Percentiles rank a stretch among this genome's conserved stretches.
These are phyloP conservation scores for Apiospora marii DNA, from an alignment of 2,329 filamentous ascomycete species.

Conservation along the genomic window DNA sequence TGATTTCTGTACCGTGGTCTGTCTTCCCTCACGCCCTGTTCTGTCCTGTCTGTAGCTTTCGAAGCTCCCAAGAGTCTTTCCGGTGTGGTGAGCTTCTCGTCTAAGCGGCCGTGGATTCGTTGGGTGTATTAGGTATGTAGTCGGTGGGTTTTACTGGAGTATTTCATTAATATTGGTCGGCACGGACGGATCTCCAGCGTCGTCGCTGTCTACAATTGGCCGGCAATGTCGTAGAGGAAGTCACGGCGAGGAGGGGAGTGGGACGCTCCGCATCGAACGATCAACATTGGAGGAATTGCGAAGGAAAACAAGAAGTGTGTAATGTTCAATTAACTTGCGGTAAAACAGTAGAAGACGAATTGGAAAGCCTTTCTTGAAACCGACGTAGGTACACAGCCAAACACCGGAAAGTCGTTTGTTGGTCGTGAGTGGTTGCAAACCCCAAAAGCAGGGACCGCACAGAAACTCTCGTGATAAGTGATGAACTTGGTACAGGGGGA, in stretches of 20 bases:
- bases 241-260: neutral
- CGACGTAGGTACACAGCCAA: neutral
- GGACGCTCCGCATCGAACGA: neutral
- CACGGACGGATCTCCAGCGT: too few relatives aligned
- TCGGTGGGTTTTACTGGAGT: neutral
- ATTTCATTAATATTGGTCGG: neutral
- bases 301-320: neutral
- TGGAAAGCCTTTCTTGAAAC: neutral
- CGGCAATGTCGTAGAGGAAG: neutral
- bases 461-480: slow-evolving; percentile 16
- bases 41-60: neutral
- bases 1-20: neutral
- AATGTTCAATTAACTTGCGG: neutral
- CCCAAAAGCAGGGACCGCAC: neutral
- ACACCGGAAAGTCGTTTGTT: neutral
- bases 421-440: neutral
- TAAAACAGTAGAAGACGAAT: slow-evolving; percentile 1
- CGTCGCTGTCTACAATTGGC: neutral
- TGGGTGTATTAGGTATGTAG: neutral
- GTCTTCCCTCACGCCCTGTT: neutral
- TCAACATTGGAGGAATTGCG: neutral
- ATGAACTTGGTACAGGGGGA: neutral
- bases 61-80: neutral
- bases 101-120: neutral
- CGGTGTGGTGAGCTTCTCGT: neutral